Evolutionary conservation across 2,329 filamentous ascomycete species (phyloP).

Genomic region (Didymella glomerata): DNA sequence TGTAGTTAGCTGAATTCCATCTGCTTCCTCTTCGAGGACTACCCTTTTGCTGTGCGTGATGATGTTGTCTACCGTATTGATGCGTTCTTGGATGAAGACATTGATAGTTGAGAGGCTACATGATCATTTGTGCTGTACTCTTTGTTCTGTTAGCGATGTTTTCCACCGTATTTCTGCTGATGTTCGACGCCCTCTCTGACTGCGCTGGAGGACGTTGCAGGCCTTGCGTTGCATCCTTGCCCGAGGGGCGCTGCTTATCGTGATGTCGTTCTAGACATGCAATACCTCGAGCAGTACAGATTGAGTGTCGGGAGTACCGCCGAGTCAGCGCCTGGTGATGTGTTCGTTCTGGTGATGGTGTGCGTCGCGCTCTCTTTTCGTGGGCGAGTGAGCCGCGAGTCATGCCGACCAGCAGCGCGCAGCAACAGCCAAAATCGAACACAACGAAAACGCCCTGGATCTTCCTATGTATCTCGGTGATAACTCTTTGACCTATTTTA

Average conservation of each 20-base stretch:
- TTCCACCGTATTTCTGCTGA: background rate
- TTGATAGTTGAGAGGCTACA: background rate
- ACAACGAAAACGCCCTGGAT: background rate
- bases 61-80: background rate
- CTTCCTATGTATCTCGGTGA: background rate
- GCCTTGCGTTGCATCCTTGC: background rate
- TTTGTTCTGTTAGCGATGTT: background rate
- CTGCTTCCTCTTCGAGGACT: background rate
- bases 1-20: background rate
- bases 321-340: background rate
- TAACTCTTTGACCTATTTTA: background rate
- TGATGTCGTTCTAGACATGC: background rate
- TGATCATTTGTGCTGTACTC: background rate
- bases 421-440: background rate
- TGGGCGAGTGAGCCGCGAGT: background rate
- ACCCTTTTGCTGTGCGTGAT: background rate
- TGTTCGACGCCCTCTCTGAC: background rate
- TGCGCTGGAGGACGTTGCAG: background rate
- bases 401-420: background rate
- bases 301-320: background rate
- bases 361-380: background rate
- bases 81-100: background rate
- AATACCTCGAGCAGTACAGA: background rate
- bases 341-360: background rate
- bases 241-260: background rate